Evolutionary conservation across 352 stramenopile species (phyloP).

Genomic region (Globisporangium barbulae): DNA sequence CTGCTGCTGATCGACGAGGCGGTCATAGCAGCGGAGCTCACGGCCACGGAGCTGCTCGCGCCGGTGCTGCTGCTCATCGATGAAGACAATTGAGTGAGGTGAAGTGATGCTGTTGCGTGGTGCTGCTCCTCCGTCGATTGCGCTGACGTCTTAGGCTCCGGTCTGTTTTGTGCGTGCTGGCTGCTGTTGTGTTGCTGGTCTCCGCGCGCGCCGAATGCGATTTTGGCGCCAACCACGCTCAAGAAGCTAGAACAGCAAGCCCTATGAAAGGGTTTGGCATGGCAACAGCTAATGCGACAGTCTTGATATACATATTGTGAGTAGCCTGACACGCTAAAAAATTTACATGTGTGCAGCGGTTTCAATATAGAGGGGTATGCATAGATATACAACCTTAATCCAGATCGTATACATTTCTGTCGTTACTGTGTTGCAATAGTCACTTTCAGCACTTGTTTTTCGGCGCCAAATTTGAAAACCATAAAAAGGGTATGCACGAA

Average conservation of each 20-base stretch:
- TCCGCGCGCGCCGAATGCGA: background rate
- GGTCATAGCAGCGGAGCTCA: slow-evolving; percentile 21
- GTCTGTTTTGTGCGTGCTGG: background rate
- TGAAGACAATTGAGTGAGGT: background rate
- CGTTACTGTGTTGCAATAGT: no score
- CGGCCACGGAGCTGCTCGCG: background rate
- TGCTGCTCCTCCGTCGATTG: background rate
- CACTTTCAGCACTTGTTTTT: no score
- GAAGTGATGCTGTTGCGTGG: background rate
- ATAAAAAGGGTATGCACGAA: no score
- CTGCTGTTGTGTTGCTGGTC: background rate
- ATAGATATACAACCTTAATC: no score
- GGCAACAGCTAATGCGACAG: no score
- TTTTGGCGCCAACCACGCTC: slow-evolving; percentile 6
- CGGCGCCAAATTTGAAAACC: no score
- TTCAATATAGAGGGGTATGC: no score
- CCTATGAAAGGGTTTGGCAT: no score
- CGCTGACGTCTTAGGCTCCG: background rate
- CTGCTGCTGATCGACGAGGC: background rate
- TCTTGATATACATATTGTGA: no score
- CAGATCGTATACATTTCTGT: no score
- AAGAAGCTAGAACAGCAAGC: background rate
- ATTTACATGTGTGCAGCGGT: no score
- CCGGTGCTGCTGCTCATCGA: background rate
- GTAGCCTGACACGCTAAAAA: no score